Evolutionary conservation across 2,329 filamentous ascomycete species (phyloP).

Genomic region (Lojkania enalia): DNA sequence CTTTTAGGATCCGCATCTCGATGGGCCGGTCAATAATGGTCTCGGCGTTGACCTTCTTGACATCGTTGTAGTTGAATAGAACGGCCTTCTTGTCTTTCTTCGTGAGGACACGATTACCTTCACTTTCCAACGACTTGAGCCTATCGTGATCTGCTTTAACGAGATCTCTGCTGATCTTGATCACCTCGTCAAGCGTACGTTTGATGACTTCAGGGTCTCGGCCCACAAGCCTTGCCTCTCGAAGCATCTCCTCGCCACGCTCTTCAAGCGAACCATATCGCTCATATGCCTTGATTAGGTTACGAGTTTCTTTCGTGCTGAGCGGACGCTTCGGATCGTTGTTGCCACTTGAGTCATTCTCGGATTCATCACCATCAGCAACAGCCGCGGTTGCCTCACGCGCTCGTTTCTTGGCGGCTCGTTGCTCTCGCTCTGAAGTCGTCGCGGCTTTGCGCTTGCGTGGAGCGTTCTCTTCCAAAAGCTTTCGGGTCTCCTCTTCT

Average conservation of each 20-base stretch:
- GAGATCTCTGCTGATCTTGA: slow-evolving; percentile 70
- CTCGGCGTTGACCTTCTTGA: slow-evolving; percentile 94
- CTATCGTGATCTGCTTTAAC: slow-evolving; percentile 72
- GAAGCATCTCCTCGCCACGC: slow-evolving; percentile 81
- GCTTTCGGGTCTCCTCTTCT: slow-evolving; percentile 77
- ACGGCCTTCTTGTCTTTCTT: slow-evolving; percentile 99
- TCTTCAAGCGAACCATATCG: slow-evolving; percentile 90
- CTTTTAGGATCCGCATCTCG: slow-evolving; percentile 82
- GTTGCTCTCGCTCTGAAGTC: slow-evolving; percentile 65
- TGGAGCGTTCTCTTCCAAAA: slow-evolving; percentile 83
- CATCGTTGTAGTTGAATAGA: slow-evolving; percentile 88
- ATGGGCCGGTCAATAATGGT: slow-evolving; percentile 89
- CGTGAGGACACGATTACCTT: slow-evolving; percentile 77
- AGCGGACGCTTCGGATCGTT: slow-evolving; percentile 86
- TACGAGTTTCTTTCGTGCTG: slow-evolving; percentile 88
- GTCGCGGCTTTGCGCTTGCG: slow-evolving; percentile 68
- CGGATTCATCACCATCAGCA: slow-evolving; percentile 55
- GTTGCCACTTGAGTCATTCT: slow-evolving; percentile 50
- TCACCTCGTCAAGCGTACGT: slow-evolving; percentile 74
- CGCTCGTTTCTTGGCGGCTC: slow-evolving; percentile 70
- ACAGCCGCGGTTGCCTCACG: slow-evolving; percentile 64
- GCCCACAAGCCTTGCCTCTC: slow-evolving; percentile 80
- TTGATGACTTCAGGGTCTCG: slow-evolving; percentile 81
- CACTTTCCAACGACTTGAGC: slow-evolving; percentile 66
- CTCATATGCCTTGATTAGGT: slow-evolving; percentile 87